Evolutionary conservation across 257 asterid species (phyloP).

Genomic region (Plantago ovata): DNA sequence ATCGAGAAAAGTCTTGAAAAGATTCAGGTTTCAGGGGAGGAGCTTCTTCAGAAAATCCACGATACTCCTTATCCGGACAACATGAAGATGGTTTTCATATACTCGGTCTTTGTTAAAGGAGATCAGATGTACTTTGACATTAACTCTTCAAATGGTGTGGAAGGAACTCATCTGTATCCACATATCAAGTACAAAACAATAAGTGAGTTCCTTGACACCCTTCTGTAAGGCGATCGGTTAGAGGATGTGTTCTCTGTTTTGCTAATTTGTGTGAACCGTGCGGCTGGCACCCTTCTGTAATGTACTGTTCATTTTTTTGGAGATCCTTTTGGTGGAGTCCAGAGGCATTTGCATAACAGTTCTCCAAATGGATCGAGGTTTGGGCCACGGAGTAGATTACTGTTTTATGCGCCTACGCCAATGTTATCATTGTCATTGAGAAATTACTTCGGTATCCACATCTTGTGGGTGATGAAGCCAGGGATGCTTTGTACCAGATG

Average conservation of each 20-base stretch:
- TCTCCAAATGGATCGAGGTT: conserved; percentile 21
- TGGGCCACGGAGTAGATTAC: conserved; percentile 40
- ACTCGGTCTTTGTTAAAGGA: conserved; percentile 79
- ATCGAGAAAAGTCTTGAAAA: conserved; percentile 56
- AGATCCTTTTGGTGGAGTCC: conserved; percentile 18
- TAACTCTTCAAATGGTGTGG: conserved; percentile 48
- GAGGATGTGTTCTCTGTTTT: conserved; percentile 7
- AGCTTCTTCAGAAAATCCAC: conserved; percentile 58
- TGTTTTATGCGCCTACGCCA: conserved; percentile 65
- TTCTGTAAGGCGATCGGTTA: conserved; percentile 30
- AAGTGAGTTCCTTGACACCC: conserved; percentile 52
- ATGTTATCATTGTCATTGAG: conserved; percentile 69
- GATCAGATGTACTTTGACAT: conserved; percentile 68
- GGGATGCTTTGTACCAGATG: conserved; percentile 91
- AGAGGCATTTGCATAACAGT: conserved; percentile 20
- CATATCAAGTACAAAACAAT: conserved; percentile 62
- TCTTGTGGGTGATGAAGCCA: conserved; percentile 84
- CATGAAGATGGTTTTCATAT: conserved; percentile 76
- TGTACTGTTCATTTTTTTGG: too few relatives aligned
- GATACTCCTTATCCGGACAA: conserved; percentile 77
- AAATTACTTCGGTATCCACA: conserved; percentile 81
- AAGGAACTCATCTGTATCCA: conserved; percentile 72
- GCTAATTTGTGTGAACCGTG: background rate
- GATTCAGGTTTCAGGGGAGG: conserved; percentile 50
- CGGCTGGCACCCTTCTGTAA: too few relatives aligned